Evolutionary conservation across 192 early-diverging fungal species (phyloP).

Genomic region (Geranomyces michiganensis): DNA sequence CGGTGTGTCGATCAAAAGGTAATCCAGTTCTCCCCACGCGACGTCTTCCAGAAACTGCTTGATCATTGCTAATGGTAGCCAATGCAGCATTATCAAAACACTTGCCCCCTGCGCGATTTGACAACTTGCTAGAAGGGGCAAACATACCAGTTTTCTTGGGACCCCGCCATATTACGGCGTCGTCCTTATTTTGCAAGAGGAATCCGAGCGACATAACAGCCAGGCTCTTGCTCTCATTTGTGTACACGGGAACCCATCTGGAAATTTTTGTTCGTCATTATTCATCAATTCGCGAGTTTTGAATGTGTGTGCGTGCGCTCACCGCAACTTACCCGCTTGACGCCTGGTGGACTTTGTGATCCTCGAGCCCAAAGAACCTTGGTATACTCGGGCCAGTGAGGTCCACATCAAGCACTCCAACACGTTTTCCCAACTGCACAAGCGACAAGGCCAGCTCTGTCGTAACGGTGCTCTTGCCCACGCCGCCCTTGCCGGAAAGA

Average conservation of each 20-base stretch:
- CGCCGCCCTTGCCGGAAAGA: conserved; percentile 97
- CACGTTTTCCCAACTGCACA: conserved; percentile 41
- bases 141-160: conserved; percentile 78
- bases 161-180: conserved; percentile 94
- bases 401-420: conserved; percentile 94
- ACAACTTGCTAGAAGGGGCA: too few relatives aligned
- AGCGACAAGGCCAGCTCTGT: conserved; percentile 89
- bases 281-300: neutral
- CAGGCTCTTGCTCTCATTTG: conserved; percentile 48
- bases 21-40: conserved; percentile 90
- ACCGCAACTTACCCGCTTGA: conserved; percentile 75
- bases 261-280: neutral
- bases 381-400: conserved; percentile 96
- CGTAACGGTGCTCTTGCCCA: conserved; percentile 94
- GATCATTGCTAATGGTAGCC: conserved; percentile 67
- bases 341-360: conserved; percentile 81
- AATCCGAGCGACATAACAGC: conserved; percentile 94
- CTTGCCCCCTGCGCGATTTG: too few relatives aligned
- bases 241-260: conserved; percentile 56
- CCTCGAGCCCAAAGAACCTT: conserved; percentile 84
- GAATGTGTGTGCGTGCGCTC: neutral
- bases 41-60: conserved; percentile 97
- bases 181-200: conserved; percentile 81
- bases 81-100: too few relatives aligned
- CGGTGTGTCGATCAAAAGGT: conserved; percentile 94